These are phyloP conservation scores for Trifolium fragiferum DNA, from an alignment of 306 rosid species.

Conservation along the genomic window DNA sequence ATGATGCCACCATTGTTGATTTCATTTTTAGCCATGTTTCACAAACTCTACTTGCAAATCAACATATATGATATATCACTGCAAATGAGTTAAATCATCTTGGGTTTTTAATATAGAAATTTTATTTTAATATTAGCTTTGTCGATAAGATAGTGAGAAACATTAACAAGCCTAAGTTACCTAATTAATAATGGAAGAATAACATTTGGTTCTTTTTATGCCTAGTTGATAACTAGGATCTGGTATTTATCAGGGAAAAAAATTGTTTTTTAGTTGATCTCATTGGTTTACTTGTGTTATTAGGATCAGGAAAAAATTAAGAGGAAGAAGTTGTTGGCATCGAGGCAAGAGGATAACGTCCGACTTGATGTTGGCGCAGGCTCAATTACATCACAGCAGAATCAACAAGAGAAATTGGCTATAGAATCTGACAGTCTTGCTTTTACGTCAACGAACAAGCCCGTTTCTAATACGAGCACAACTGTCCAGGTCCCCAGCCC, in stretches of 20 bases:
- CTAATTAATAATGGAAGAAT: conserved; percentile 24
- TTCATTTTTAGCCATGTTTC: not conserved
- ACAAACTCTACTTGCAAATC: not conserved
- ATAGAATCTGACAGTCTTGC: conserved; percentile 64
- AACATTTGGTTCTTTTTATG: conserved; percentile 10
- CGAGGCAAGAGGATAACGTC: conserved; percentile 65
- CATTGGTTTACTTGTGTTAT: conserved; percentile 30
- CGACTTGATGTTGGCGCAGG: conserved; percentile 56
- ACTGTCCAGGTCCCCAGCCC: conserved; percentile 61
- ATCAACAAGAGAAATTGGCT: conserved; percentile 57
- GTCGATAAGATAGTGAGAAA: not conserved
- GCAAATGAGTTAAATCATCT: conserved; percentile 23
- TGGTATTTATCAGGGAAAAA: not conserved
- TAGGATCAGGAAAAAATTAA: conserved; percentile 81
- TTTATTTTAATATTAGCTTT: conserved; percentile 25
- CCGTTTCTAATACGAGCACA: conserved; percentile 49
- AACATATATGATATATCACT: conserved; percentile 2
- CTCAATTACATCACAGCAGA: conserved; percentile 62
- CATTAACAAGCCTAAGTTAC: conserved; percentile 3
- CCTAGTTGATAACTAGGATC: conserved; percentile 27
- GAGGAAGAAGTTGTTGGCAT: conserved; percentile 74
- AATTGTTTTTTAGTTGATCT: not conserved
- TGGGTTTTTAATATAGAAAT: not conserved
- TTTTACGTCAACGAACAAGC: conserved; percentile 54
- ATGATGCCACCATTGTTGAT: not conserved